Evolutionary conservation across 176 grass and related monocot species (phyloP), one percentile per base, ranked within the genome.

Genomic region (Dactylis glomerata): DNA sequence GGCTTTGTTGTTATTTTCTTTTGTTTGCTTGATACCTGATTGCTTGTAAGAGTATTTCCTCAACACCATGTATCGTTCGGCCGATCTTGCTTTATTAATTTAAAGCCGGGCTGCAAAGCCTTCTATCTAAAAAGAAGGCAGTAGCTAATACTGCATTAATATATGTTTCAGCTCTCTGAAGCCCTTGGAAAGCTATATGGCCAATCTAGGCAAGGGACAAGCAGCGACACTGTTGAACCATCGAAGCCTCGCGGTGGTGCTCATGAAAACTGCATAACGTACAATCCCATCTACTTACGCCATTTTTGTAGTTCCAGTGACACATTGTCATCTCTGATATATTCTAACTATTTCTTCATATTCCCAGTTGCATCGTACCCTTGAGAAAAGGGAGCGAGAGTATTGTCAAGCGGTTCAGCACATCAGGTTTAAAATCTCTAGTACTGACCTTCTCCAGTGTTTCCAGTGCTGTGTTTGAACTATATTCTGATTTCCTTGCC

Each of bases 251-350:
- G 93, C 0, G 93, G 97, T 1, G 92, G 97, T 27, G 97, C 90
- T 65, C 97, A 99, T 75, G 97, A 96, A 76, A 99, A 99, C 54
- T 96, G 97, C 92, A 99, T 99, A 86, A 96, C 87, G 97, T 99
- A 94, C 34, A 28, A 45, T 85, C 19, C 33, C 37, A 49, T 85
- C 24, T 13, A 5, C 23, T 24, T 31, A 8, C 46, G 34, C 70
- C 16, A 57, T 68, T 76, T 76, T 13, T 68, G 22, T 65, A 24
- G 79, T 55, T 68, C 9, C 13, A 62, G 13, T 42, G 22, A 5
- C 19, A 12, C 10, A 3, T 6, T 82, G 8, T 72, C 74, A n/a
- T 81, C 59, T 47, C 27, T 33, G 62, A 63, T 26, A 7, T 71
- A 40, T 56, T 38, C 38, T 80, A 55, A 69, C 68, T 15, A 1